A percentile compares a stretch with the other conserved stretches of the same genome.
Conservation (phyloP, 371 early-diverging fungal species). For the Rhizopus arrhizus region DNA sequence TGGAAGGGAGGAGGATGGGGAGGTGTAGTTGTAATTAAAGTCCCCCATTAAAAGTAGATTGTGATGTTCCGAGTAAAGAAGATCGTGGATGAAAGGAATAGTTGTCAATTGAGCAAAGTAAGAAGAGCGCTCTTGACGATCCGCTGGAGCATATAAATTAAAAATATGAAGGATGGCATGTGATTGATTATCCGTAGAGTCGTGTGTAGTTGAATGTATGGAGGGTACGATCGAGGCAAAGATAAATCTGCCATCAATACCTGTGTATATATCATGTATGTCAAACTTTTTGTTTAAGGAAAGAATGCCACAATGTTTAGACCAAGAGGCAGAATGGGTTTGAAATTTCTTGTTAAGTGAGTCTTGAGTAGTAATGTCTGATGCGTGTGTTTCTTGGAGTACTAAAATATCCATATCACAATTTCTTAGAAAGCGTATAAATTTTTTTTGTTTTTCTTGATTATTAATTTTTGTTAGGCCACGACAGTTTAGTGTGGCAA, state of each 20-base stretch:
- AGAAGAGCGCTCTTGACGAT: background rate
- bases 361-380: no score
- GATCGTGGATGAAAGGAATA: no score
- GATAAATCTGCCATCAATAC: slow-evolving; percentile 2
- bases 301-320: slow-evolving; percentile 3
- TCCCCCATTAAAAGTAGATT: no score
- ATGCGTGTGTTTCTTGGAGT: slow-evolving; percentile 19
- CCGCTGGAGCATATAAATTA: background rate
- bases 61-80: no score
- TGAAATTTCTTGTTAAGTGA: slow-evolving; percentile 4
- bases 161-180: no score
- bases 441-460: background rate
- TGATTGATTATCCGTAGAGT: background rate
- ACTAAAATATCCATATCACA: background rate
- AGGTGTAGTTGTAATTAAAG: no score
- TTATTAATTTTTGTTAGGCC: slow-evolving; percentile 12
- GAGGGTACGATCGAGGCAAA: background rate
- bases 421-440: slow-evolving; percentile 5
- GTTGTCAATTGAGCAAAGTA: background rate
- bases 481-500: slow-evolving; percentile 24
- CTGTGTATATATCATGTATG: background rate
- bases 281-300: background rate
- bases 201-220: background rate
- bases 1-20: no score
- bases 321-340: background rate